Conservation (phyloP, 345 rosid genomes). For the Brassica carinata region DNA sequence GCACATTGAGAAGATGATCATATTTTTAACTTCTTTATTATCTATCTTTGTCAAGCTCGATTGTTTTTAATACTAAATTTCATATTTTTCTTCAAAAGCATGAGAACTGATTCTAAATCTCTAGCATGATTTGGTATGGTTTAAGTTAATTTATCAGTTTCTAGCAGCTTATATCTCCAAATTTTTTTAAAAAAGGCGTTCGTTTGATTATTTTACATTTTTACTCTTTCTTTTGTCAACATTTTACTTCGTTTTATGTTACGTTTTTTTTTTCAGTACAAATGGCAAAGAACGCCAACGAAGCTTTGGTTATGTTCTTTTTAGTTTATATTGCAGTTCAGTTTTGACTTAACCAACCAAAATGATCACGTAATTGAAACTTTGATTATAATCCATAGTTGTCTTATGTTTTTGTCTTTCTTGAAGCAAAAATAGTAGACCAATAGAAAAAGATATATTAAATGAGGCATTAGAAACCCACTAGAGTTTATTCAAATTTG, state of each 20-base stretch:
- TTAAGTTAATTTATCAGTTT: too few relatives aligned
- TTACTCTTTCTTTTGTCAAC: not conserved
- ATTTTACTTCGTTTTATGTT: not conserved
- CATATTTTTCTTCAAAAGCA: not conserved
- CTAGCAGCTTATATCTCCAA: too few relatives aligned
- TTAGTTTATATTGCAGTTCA: not conserved
- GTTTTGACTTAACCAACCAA: slow-evolving; percentile 20
- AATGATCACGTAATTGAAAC: slow-evolving; percentile 10
- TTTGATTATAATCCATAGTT: slow-evolving; percentile 14
- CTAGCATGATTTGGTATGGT: too few relatives aligned
- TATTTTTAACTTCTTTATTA: not conserved
- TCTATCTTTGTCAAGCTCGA: not conserved
- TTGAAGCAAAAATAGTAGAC: too few relatives aligned
- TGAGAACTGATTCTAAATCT: not conserved
- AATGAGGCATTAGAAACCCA: too few relatives aligned
- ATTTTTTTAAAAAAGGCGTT: too few relatives aligned
- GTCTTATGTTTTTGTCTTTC: not conserved
- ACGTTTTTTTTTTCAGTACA: not conserved
- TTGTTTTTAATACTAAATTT: too few relatives aligned
- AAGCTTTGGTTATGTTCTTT: not conserved
- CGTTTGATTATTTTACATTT: not conserved
- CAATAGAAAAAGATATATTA: too few relatives aligned
- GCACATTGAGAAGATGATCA: slow-evolving; percentile 2
- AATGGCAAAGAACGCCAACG: not conserved
- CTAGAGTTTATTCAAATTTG: too few relatives aligned